Evolutionary conservation across 2,329 filamentous ascomycete species (phyloP).

Genomic region (Lasiodiplodia hormozganensis): DNA sequence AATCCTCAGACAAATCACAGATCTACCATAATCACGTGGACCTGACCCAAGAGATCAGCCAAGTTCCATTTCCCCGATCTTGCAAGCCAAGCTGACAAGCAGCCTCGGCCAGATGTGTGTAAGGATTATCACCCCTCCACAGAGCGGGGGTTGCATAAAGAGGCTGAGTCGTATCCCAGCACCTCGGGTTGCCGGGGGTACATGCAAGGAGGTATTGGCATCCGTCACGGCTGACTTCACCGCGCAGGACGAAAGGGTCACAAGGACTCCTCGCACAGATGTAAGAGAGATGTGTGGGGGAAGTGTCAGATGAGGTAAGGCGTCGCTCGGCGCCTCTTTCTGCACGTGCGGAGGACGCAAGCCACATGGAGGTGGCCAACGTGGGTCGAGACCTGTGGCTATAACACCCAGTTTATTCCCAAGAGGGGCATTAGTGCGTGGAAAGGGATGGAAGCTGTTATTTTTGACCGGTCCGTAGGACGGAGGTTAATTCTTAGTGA

Average conservation of each 20-base stretch:
- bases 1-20: not conserved
- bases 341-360: not conserved
- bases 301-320: not conserved
- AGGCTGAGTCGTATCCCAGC: not conserved
- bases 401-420: not conserved
- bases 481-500: not conserved
- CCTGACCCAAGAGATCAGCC: not conserved
- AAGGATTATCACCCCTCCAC: not conserved
- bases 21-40: not conserved
- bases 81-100: not conserved
- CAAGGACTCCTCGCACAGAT: not conserved
- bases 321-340: not conserved
- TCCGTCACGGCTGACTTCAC: not conserved
- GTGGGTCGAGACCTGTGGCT: not conserved
- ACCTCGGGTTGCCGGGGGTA: not conserved
- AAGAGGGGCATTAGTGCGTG: not conserved
- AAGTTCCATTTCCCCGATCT: not conserved
- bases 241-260: not conserved
- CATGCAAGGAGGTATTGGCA: not conserved
- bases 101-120: not conserved
- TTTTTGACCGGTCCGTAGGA: not conserved
- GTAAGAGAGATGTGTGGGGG: not conserved
- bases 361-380: not conserved
- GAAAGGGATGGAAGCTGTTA: not conserved
- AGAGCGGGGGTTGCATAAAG: not conserved